Conservation (phyloP, 306 rosid genomes). For the Alnus glutinosa region DNA sequence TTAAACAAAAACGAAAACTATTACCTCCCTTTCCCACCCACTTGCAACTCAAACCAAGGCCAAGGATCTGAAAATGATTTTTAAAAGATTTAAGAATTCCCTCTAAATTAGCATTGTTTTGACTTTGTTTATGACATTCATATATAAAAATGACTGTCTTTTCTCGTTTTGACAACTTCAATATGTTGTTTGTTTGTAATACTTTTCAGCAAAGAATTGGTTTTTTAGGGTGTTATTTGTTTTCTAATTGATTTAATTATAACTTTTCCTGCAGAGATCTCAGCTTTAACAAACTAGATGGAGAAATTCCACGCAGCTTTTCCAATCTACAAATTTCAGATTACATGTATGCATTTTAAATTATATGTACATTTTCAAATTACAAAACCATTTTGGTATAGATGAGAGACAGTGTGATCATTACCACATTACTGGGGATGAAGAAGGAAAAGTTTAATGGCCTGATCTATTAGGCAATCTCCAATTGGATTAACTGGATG, state of each 20-base stretch:
- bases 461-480: not conserved
- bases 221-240: slow-evolving; percentile 2
- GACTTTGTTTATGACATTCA: not conserved
- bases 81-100: not conserved
- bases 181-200: not conserved
- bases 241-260: not conserved
- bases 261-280: slow-evolving; percentile 54
- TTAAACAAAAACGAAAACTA: no score
- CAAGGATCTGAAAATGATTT: not conserved
- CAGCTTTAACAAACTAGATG: slow-evolving; percentile 72
- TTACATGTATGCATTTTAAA: slow-evolving; percentile 49
- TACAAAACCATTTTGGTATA: no score
- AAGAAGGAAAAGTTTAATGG: not conserved
- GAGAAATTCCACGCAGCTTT: slow-evolving; percentile 57
- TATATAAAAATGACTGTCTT: not conserved
- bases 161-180: not conserved
- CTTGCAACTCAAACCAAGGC: no score
- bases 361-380: not conserved
- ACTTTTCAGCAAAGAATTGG: not conserved
- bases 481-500: not conserved
- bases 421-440: not conserved
- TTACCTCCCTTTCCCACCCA: no score
- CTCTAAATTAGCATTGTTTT: not conserved
- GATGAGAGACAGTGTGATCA: not conserved
- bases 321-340: slow-evolving; percentile 2